Conservation (phyloP, 805 yeast genomes). For the Yarrowia porcina region DNA sequence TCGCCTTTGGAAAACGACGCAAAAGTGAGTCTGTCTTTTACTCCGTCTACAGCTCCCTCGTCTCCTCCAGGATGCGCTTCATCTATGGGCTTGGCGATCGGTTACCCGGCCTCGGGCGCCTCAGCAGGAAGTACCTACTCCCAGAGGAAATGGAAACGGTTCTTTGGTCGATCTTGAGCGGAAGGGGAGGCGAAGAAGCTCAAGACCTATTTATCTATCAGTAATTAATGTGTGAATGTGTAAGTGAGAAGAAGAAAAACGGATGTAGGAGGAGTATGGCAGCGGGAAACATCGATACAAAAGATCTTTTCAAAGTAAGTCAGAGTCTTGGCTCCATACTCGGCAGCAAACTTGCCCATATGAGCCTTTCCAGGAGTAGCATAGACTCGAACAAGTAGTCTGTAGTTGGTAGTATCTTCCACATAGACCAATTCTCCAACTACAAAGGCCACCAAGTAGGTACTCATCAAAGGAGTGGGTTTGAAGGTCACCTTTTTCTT, state of each 20-base stretch:
- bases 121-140: neutral
- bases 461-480: constrained; percentile 67
- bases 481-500: constrained; percentile 51
- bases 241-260: too few relatives aligned
- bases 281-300: constrained; percentile 67
- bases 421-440: constrained; percentile 67
- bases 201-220: constrained; percentile 1
- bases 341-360: constrained; percentile 61
- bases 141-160: neutral
- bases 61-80: neutral
- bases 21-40: neutral
- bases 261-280: too few relatives aligned
- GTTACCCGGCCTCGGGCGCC: neutral
- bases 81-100: neutral
- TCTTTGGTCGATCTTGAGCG: neutral
- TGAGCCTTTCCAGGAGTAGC: constrained; percentile 66
- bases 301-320: constrained; percentile 63
- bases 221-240: too few relatives aligned
- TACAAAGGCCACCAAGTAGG: constrained; percentile 69
- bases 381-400: constrained; percentile 67
- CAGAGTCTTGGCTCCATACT: constrained; percentile 60
- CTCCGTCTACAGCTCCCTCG: neutral
- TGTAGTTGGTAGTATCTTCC: constrained; percentile 51
- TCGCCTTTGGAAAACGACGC: constrained; percentile 1
- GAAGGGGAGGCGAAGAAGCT: neutral